These are phyloP conservation scores for Coffea eugenioides DNA, from an alignment of 257 asterid genomes.

Conservation along the genomic window DNA sequence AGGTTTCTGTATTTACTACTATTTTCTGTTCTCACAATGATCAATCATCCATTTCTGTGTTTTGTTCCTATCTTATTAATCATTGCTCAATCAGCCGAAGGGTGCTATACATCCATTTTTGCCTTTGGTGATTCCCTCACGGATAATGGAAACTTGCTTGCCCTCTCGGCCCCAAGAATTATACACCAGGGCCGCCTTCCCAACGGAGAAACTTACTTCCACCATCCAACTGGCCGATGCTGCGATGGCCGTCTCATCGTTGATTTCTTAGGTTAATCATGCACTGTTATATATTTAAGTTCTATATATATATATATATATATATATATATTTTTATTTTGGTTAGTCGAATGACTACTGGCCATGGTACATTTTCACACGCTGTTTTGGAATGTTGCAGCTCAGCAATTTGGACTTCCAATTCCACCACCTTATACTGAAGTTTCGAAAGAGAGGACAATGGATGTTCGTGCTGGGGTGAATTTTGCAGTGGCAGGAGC, in stretches of 20 bases:
- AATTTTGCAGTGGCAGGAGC: conserved; percentile 57
- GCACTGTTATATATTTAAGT: no score
- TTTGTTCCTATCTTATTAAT: background rate
- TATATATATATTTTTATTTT: background rate
- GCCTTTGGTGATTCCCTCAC: conserved; percentile 26
- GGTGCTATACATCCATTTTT: conserved; percentile 14
- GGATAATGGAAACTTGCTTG: conserved; percentile 16
- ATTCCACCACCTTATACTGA: conserved; percentile 33
- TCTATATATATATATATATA: no score
- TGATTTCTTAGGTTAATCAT: background rate
- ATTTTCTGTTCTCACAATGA: background rate
- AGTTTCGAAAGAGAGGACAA: background rate
- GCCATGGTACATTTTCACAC: background rate
- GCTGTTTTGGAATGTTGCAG: conserved; percentile 22
- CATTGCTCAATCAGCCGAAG: background rate
- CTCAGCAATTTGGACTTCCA: conserved; percentile 37
- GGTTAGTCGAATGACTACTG: background rate
- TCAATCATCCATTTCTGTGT: no score
- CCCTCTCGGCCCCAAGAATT: background rate
- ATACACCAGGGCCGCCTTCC: conserved; percentile 3
- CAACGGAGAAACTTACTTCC: conserved; percentile 18
- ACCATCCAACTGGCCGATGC: conserved; percentile 17
- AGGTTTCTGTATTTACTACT: no score
- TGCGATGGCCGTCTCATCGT: conserved; percentile 19
- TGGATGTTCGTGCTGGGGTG: conserved; percentile 11